These are phyloP conservation scores for Lobosporangium transversale DNA, from an alignment of 192 early-diverging fungal species.

Conservation along the genomic window DNA sequence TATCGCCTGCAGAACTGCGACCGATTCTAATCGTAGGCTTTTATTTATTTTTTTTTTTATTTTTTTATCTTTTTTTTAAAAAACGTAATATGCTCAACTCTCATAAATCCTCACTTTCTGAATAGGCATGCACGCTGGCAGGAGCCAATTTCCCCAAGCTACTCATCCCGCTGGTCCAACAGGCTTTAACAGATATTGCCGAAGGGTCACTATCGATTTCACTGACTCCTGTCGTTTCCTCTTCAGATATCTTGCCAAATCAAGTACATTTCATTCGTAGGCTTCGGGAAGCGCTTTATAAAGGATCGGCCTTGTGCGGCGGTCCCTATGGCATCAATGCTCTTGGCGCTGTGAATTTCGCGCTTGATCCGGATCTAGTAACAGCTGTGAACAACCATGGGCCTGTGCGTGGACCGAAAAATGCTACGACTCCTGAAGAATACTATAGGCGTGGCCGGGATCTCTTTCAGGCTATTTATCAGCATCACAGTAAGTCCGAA, in stretches of 20 bases:
- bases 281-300: conserved; percentile 28
- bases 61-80: background rate
- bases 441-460: conserved; percentile 30
- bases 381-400: conserved; percentile 23
- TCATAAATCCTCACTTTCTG: background rate
- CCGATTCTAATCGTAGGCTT: conserved; percentile 38
- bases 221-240: background rate
- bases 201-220: conserved; percentile 5
- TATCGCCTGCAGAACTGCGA: conserved; percentile 19
- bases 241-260: background rate
- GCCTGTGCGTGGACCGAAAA: conserved; percentile 12
- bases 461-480: conserved; percentile 43
- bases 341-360: conserved; percentile 37
- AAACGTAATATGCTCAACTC: background rate
- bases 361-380: conserved; percentile 14
- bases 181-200: conserved; percentile 18
- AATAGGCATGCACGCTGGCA: conserved; percentile 33
- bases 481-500: conserved; percentile 23
- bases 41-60: background rate
- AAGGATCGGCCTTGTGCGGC: conserved; percentile 29
- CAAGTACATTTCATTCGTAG: conserved; percentile 35
- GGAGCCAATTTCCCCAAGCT: conserved; percentile 44
- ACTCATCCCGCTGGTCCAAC: conserved; percentile 33
- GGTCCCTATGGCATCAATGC: conserved; percentile 50
- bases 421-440: conserved; percentile 9